A percentile compares a stretch with the other conserved stretches of the same genome.
These are phyloP conservation scores for Ogataea populi-albae DNA, from an alignment of 805 yeast species.

Conservation along the genomic window DNA sequence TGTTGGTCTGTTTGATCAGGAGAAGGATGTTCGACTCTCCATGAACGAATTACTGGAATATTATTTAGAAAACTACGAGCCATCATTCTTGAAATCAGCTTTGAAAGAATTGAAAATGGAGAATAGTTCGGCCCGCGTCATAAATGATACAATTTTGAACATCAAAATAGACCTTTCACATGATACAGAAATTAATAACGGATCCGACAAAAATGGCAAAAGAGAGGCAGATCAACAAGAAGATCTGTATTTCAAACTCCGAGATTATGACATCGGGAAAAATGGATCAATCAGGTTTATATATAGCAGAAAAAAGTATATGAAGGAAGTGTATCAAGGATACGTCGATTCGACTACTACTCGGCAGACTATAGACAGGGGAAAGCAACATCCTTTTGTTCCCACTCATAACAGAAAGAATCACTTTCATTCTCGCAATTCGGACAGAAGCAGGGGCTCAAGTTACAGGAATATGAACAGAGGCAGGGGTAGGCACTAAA, in stretches of 20 bases:
- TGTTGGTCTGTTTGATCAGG: constrained; percentile 8
- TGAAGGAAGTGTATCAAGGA: constrained; percentile 23
- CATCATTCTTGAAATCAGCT: constrained; percentile 24
- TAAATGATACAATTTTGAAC: constrained; percentile 29
- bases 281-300: constrained; percentile 33
- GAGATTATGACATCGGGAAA: constrained; percentile 32
- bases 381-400: background rate
- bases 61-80: constrained; percentile 29
- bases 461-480: constrained; percentile 4
- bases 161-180: constrained; percentile 29
- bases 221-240: constrained; percentile 7
- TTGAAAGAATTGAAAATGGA: constrained; percentile 18
- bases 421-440: constrained; percentile 1
- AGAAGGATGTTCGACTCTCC: constrained; percentile 8
- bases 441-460: constrained; percentile 4
- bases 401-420: constrained; percentile 1
- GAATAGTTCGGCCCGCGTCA: constrained; percentile 20
- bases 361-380: background rate
- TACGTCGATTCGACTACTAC: background rate
- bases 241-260: constrained; percentile 29
- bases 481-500: constrained; percentile 8
- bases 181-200: constrained; percentile 4
- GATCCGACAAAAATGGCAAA: constrained; percentile 1
- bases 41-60: constrained; percentile 31
- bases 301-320: constrained; percentile 28